A percentile compares a stretch with the other conserved stretches of the same genome.
phyloP scores from a whole-genome alignment of 1,139 yeast genomes.

The Petasospora fabianii region DNA sequence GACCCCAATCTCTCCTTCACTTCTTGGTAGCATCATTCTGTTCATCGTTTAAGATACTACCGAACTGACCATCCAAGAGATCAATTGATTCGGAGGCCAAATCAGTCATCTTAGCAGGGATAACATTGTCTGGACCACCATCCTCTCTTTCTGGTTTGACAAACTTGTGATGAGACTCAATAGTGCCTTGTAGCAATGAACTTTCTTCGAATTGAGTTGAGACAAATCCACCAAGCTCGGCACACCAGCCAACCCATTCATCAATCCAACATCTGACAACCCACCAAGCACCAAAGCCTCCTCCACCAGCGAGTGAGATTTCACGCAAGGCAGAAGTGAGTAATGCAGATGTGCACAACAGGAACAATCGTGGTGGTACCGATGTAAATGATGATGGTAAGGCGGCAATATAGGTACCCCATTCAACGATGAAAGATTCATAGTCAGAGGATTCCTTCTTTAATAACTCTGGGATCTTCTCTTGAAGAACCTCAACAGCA shows the following conservation, averaged over 20 bases:
- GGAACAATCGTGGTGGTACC: slow-evolving; percentile 53
- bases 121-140: neutral
- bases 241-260: slow-evolving; percentile 67
- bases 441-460: slow-evolving; percentile 17
- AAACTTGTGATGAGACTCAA: slow-evolving; percentile 4
- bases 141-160: slow-evolving; percentile 1
- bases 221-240: slow-evolving; percentile 63
- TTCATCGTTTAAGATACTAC: slow-evolving; percentile 7
- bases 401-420: slow-evolving; percentile 40
- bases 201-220: slow-evolving; percentile 10
- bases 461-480: slow-evolving; percentile 42
- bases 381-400: slow-evolving; percentile 46
- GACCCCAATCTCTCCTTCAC: neutral
- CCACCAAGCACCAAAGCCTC: slow-evolving; percentile 78
- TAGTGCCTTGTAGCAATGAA: slow-evolving; percentile 4
- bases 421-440: slow-evolving; percentile 26
- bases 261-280: slow-evolving; percentile 72
- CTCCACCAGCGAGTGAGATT: slow-evolving; percentile 56
- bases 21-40: neutral
- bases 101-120: slow-evolving; percentile 1
- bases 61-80: slow-evolving; percentile 23
- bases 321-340: slow-evolving; percentile 65
- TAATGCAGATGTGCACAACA: slow-evolving; percentile 51
- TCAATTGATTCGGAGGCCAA: slow-evolving; percentile 14
- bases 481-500: slow-evolving; percentile 40